Conservation (phyloP, 345 rosid genomes). For the Eucalyptus curtisii region DNA sequence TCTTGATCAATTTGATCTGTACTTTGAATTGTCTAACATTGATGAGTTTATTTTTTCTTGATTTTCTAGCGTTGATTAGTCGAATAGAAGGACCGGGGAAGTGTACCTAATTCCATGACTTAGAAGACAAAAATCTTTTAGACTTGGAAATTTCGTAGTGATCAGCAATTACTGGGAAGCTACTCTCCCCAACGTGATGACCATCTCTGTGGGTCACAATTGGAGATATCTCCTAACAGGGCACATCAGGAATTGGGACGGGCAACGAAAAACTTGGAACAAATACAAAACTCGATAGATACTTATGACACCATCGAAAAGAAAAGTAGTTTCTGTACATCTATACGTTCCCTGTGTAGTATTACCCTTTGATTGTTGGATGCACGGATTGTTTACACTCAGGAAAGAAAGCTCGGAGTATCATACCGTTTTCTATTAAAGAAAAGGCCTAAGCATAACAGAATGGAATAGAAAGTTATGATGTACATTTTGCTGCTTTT, state of each 20-base stretch:
- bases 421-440: neutral
- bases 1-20: neutral
- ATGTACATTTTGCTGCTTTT: neutral
- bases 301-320: neutral
- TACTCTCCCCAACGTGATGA: neutral
- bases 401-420: neutral
- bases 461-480: neutral
- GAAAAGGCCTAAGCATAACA: neutral
- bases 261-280: neutral
- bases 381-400: neutral
- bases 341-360: neutral
- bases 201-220: neutral
- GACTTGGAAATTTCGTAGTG: neutral
- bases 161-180: neutral
- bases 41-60: neutral
- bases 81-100: neutral
- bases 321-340: neutral
- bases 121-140: neutral
- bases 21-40: neutral
- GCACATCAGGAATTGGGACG: neutral
- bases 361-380: neutral
- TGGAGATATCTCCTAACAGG: neutral
- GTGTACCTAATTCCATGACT: neutral
- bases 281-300: neutral
- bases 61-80: neutral